Evolutionary conservation across 2,329 filamentous ascomycete species (phyloP).

Genomic region (Pseudogymnoascus sp.): DNA sequence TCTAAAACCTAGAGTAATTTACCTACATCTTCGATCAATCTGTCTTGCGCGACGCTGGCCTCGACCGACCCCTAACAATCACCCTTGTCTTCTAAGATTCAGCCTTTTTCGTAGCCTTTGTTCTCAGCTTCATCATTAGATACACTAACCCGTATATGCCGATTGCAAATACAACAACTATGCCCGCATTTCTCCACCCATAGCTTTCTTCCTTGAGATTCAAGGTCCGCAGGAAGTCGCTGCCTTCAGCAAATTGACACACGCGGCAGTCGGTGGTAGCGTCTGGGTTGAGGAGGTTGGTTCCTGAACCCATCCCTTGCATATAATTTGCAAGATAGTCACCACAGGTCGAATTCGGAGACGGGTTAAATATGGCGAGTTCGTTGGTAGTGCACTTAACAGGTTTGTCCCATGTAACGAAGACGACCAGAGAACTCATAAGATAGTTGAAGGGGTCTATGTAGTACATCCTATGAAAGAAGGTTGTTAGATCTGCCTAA

Average conservation of each 20-base stretch:
- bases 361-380: conserved; percentile 35
- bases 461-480: conserved; percentile 35
- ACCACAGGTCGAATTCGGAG: conserved; percentile 41
- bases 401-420: conserved; percentile 39
- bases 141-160: conserved; percentile 36
- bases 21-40: not conserved
- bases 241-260: conserved; percentile 50
- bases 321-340: conserved; percentile 49
- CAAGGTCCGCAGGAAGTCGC: conserved; percentile 50
- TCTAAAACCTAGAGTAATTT: not conserved
- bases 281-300: conserved; percentile 50
- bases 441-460: conserved; percentile 56
- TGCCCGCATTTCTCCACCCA: conserved; percentile 57
- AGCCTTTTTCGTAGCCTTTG: conserved; percentile 39
- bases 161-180: conserved; percentile 36
- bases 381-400: conserved; percentile 40
- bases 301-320: conserved; percentile 27
- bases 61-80: not conserved
- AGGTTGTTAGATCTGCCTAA: not conserved
- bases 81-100: conserved; percentile 7
- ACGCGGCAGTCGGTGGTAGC: conserved; percentile 47
- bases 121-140: conserved; percentile 40
- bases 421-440: conserved; percentile 46
- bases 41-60: not conserved
- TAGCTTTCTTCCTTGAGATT: conserved; percentile 53